These are phyloP conservation scores for Blastocystis sp. DNA, from an alignment of 352 stramenopile genomes.

Conservation along the genomic window DNA sequence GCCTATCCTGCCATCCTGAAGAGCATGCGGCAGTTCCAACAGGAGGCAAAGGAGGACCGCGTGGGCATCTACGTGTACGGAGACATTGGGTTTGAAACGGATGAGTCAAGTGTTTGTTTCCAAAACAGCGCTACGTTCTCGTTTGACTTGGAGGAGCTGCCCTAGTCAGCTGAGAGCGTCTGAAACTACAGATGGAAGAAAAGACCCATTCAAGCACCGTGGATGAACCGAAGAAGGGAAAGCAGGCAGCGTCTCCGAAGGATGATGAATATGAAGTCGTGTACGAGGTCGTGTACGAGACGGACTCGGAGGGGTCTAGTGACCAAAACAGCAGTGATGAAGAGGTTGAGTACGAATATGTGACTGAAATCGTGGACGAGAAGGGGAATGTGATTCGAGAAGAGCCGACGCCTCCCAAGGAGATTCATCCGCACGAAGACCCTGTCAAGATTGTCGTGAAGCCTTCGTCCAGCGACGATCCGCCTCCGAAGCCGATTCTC, in stretches of 20 bases:
- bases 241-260: background rate
- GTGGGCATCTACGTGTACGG: conserved; percentile 87
- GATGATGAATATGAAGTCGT: background rate
- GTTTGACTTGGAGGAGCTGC: background rate
- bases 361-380: conserved; percentile 30
- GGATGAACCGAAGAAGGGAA: background rate
- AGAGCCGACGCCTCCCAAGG: background rate
- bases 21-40: conserved; percentile 76
- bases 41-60: conserved; percentile 77
- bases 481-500: background rate
- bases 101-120: conserved; percentile 60
- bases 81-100: conserved; percentile 87
- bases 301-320: background rate
- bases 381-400: background rate
- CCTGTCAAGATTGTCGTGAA: background rate
- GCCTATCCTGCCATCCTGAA: conserved; percentile 67
- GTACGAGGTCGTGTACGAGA: background rate
- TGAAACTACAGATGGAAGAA: background rate
- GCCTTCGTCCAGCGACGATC: background rate
- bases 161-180: background rate
- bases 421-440: too few species aligned
- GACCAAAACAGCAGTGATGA: conserved; percentile 10
- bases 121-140: background rate
- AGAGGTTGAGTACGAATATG: conserved; percentile 44
- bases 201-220: background rate